Base-by-base conservation (phyloP, 148 eudicot genomes). In the Drosera capensis region DNA sequence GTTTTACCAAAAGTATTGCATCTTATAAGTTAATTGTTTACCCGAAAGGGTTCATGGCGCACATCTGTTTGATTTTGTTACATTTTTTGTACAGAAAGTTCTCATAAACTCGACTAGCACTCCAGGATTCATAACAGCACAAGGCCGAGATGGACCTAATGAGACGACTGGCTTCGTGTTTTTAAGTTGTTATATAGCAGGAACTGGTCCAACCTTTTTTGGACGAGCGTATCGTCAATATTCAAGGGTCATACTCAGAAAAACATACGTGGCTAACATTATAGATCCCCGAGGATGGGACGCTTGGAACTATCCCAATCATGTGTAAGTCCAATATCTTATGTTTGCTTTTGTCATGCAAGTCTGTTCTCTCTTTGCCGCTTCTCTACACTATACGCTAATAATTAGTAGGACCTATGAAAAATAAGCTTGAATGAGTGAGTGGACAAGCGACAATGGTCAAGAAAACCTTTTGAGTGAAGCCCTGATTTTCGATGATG, bases 141-240 rank as follows among this genome's bases (percentile, higher is more conserved):
- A 70, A 42, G 52, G 40, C 13, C 57, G 71, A 19, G 3, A 14
- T 0, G 36, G 42, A n/a, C 4, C 38, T 9, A 0, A 17, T 0
- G 71, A 65, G 5, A 3, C 38, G 1, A 54, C 61, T 28, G 75
- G 75, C 1, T 65, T 57, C 22, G 75, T 71, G 46, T 71, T 71
- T 22, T 25, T 5, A 2, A 23, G 54, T 11, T 57, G 75, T 7
- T 2, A 4, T 1, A 22, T 70, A 26, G 38, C 0, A 1, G 75
- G 75, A 8, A 49, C 1, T 22, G 71, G 64, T 14, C 34, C 39
- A 4, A 16, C 57, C 2, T 60, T 25, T 19, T 26, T 70, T 20
- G 75, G 75, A 47, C 45, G 70, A 39, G 74, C 74, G 3, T 60
- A 59, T 13, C 6, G 47, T 8, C 37, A 59, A 23, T 60, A 41